These are phyloP conservation scores for Hypoxylon sp. DNA, from an alignment of 2,329 filamentous ascomycete species.

Conservation along the genomic window DNA sequence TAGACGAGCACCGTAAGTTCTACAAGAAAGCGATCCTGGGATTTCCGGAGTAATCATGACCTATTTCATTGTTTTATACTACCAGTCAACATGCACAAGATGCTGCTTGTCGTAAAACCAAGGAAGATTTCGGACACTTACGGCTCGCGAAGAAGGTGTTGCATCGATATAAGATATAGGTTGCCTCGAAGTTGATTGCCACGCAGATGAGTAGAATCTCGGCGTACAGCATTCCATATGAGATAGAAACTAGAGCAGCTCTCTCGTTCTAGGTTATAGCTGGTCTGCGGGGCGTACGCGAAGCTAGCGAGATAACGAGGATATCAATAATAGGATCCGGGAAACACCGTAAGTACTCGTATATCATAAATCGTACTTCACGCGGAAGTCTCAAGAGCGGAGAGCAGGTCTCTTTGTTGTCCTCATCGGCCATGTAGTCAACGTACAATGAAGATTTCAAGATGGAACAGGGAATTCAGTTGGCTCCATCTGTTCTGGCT, in stretches of 20 bases:
- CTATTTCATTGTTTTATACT: background rate
- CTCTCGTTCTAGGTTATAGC: background rate
- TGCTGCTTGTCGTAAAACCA: background rate
- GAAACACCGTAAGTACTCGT: slow-evolving; percentile 15
- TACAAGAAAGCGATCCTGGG: slow-evolving; percentile 42
- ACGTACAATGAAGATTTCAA: background rate
- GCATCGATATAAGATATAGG: slow-evolving; percentile 51
- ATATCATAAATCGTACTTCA: slow-evolving; percentile 26
- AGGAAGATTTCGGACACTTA: slow-evolving; percentile 27
- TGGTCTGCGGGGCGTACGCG: slow-evolving; percentile 13
- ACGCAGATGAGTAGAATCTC: slow-evolving; percentile 53
- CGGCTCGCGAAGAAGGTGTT: slow-evolving; percentile 51
- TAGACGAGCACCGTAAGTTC: slow-evolving; percentile 44
- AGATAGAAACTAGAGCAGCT: background rate
- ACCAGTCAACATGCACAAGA: background rate
- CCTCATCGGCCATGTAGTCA: background rate
- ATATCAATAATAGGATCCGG: slow-evolving; percentile 25
- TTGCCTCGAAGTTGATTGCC: slow-evolving; percentile 53
- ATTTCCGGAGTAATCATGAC: background rate
- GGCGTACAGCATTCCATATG: slow-evolving; percentile 43
- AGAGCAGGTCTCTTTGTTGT: background rate
- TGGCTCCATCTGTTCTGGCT: background rate
- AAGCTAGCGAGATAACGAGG: slow-evolving; percentile 16
- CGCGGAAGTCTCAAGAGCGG: slow-evolving; percentile 20
- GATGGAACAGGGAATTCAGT: background rate